Evolutionary conservation across 768 basidiomycete species (phyloP), one percentile per base, ranked within the genome.

Genomic region (Albatrellus ellisii): DNA sequence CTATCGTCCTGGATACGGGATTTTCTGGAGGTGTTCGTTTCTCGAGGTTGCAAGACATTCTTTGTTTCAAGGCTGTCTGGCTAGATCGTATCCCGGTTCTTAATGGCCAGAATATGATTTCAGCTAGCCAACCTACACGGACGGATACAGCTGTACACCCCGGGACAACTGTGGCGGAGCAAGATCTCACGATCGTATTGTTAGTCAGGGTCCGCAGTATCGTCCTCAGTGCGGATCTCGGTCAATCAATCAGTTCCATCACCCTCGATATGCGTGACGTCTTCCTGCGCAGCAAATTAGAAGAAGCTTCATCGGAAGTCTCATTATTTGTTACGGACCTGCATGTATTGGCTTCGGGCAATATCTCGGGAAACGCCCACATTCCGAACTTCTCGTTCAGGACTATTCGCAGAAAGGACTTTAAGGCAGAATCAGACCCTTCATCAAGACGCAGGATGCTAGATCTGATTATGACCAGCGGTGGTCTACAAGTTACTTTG

Each of bases 11-110:
- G n/a, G 87, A 89, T 55, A 91, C 90, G 0, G 82, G 88, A 55
- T 73, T 97, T 41, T 66, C 78, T 3, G 86, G 83, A 0, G 77
- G 69, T 5, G 70, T 92, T 29, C 75, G 79, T 17, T 81, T 97
- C 53, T 85, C 86, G 4, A 77, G 90, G 10, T 61, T 95, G 22
- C 90, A 92, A 59, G 91, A 95, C 55, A 77, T 92, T 41, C 68
- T 97, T 15, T 91, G 87, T 58, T 89, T 94, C 71, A 92, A 92
- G 58, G 89, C 90, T 4, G 87, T 94, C 10, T 94, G 90, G 88
- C 58, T 94, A 35, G 89, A 92, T 54, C 77, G 77, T 27, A 86
- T 92, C 21, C 86, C 88, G 0, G 62, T 84, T 6, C 73, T 91
- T 52, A 73, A 75, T 15, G 58, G 62, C 39, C 48, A 56, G 39